A percentile compares a stretch with the other conserved stretches of the same genome.
Conservation (phyloP, 192 early-diverging fungal genomes). For the Rhizophagus clarus region DNA sequence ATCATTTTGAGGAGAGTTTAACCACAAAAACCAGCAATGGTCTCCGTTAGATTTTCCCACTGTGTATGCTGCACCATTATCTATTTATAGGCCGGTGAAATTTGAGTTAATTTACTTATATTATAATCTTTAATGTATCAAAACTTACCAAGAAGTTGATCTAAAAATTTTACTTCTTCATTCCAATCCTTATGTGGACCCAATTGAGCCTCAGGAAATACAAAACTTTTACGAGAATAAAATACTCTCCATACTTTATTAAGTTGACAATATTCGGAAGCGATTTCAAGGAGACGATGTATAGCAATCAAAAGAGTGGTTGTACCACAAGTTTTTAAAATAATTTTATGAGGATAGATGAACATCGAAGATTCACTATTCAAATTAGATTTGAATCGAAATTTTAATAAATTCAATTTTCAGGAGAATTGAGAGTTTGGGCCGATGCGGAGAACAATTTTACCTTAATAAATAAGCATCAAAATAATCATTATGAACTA, state of each 20-base stretch:
- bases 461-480: constrained; percentile 92
- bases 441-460: neutral
- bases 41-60: constrained; percentile 94
- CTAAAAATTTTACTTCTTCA: constrained; percentile 80
- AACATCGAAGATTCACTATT: constrained; percentile 94
- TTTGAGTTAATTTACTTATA: neutral
- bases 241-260: constrained; percentile 80
- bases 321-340: constrained; percentile 98
- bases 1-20: constrained; percentile 70
- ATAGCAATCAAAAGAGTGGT: constrained; percentile 91
- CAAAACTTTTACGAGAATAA: constrained; percentile 95
- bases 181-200: constrained; percentile 91
- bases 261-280: constrained; percentile 61
- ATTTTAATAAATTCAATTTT: neutral
- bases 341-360: constrained; percentile 92
- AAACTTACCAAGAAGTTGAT: constrained; percentile 60
- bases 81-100: constrained; percentile 30
- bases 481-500: constrained; percentile 77
- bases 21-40: constrained; percentile 91
- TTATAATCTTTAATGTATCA: neutral
- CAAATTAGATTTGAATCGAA: neutral
- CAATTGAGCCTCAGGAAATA: constrained; percentile 91
- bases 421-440: neutral
- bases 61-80: constrained; percentile 80
- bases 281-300: constrained; percentile 85